Evolutionary conservation across 257 asterid genomes (phyloP), one percentile per base, ranked within the genome.

Genomic region (Solanum pinnatisectum): DNA sequence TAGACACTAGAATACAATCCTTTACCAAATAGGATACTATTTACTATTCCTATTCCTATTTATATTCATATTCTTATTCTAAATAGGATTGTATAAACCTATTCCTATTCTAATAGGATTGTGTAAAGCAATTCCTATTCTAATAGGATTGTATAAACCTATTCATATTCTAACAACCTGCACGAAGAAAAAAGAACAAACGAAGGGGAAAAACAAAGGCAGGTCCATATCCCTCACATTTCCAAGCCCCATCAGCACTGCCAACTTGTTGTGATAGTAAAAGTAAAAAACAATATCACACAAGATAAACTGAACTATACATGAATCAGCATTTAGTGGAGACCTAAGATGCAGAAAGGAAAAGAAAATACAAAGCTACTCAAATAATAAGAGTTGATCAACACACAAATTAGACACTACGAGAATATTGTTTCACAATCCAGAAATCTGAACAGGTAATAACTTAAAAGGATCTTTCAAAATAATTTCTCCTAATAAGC

Each of bases 171-270:
- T 94, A 86, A 92, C 92, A n/a, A n/a, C n/a, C 99, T 97, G 97
- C 89, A 89, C 88, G 82, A 76, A 52, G 86, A 82, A 76, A 14
- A 39, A 86, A 30, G 14, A 39, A 67, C 11, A 15, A 39, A 6
- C 4, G 33, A 14, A 74, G 59, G 82, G 7, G 30, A 3, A 59
- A 76, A 84, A 35, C 15, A 16, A 68, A 14, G 67, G 30, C 27
- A 30, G 83, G 83, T 27, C n/a, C 32, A 79, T 46, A 65, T 79
- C 76, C 89, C 87, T 87, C 87, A 25, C n/a, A 88, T 12, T 67
- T 68, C 85, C 33, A 56, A 81, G 30, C 42, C 42, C 12, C 42
- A 27, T 49, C 40, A 82, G 44, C 70, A 82, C 18, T 10, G 70
- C 70, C 67, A 81, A 81, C 70, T 81, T 16, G 22, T 30, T 49